phyloP scores from a whole-genome alignment of 768 basidiomycete genomes.

The Boletus reticulatus region DNA sequence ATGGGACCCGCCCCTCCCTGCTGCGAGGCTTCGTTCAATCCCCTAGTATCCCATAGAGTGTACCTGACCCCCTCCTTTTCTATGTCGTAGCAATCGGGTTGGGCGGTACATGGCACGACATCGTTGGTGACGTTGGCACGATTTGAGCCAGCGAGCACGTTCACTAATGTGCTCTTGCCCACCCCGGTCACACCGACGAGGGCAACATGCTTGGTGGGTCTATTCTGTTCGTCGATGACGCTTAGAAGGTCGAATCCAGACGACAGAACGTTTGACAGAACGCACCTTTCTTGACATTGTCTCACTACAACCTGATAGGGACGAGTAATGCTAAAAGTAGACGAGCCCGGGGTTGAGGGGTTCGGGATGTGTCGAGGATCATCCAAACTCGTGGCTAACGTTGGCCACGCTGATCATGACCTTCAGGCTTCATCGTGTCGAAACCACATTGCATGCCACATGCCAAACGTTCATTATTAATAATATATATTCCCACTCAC shows the following conservation, averaged over 20 bases:
- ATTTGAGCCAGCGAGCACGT: slow-evolving; percentile 5
- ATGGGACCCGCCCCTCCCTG: neutral
- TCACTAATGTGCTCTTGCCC: slow-evolving; percentile 18
- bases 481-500: too few species aligned
- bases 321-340: too few species aligned
- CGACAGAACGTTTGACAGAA: neutral
- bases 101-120: neutral
- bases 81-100: neutral
- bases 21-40: slow-evolving; percentile 8
- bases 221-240: neutral
- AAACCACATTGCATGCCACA: slow-evolving; percentile 3
- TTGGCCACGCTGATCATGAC: neutral
- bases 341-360: too few species aligned
- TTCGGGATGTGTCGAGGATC: neutral
- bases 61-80: neutral
- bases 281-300: slow-evolving; percentile 4
- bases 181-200: slow-evolving; percentile 13
- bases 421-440: neutral
- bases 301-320: too few species aligned
- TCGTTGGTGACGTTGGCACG: slow-evolving; percentile 6
- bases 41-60: slow-evolving; percentile 14
- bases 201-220: slow-evolving; percentile 8
- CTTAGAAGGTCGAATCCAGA: neutral
- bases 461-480: too few species aligned
- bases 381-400: neutral